phyloP scores from a whole-genome alignment of 176 grass and related monocot species.

The Hsuehochloa calcarea region DNA sequence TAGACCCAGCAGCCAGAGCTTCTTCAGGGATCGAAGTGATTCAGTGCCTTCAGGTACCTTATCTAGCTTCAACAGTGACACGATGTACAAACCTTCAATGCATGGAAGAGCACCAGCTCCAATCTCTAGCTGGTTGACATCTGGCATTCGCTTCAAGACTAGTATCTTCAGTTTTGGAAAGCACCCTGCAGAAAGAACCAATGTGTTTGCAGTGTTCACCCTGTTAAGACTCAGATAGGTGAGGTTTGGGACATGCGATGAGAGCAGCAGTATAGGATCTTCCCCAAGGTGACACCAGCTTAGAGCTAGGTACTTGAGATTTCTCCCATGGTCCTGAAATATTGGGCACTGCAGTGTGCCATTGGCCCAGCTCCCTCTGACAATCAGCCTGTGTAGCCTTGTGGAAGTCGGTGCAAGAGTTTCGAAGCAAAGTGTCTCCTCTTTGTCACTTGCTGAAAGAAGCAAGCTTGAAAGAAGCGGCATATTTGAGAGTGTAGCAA shows the following conservation, averaged over 20 bases:
- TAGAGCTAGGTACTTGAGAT: slow-evolving; percentile 19
- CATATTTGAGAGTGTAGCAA: background rate
- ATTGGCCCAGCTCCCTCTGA: slow-evolving; percentile 13
- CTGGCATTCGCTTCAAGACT: background rate
- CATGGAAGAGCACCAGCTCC: background rate
- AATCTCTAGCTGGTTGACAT: background rate
- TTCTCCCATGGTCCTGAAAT: background rate
- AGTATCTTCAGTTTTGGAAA: background rate
- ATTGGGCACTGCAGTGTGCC: background rate
- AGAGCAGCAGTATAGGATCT: background rate
- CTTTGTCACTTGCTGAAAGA: background rate
- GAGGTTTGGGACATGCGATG: background rate
- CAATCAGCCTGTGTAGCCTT: background rate
- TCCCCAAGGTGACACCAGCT: background rate
- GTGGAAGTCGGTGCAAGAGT: background rate
- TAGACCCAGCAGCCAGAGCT: background rate
- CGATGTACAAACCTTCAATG: slow-evolving; percentile 12
- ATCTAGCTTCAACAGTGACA: background rate
- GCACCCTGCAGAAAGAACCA: background rate
- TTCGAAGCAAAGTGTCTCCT: background rate
- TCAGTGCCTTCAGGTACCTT: background rate
- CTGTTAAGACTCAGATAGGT: slow-evolving; percentile 23
- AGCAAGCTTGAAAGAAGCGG: slow-evolving; percentile 28
- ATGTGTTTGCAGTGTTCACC: background rate
- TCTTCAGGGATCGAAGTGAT: background rate